Evolutionary conservation across 805 yeast genomes (phyloP), one percentile per base, ranked within the genome.

Genomic region (Suhomyces xylopsoci): DNA sequence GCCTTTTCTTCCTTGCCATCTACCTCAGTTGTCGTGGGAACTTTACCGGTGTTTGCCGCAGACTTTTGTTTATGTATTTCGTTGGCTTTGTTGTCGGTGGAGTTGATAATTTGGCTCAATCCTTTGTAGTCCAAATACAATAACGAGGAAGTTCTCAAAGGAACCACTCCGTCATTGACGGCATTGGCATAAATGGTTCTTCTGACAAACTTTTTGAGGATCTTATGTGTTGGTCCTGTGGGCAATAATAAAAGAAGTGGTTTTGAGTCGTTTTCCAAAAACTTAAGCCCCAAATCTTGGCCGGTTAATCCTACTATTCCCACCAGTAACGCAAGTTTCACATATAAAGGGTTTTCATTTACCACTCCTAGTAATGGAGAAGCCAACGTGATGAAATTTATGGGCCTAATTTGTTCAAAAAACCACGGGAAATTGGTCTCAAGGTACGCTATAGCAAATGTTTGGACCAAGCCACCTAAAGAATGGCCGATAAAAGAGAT

Each of bases 271-370:
- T 69, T 65, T 38, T 77, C 80, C 2, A 71, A 51, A 40, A 68
- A 70, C 53, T 79, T 78, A 40, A 94, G 77, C 0, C 93, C 93
- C 53, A 94, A 72, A 65, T 94, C 99, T 59, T 90, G 86, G 5
- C 99, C 99, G 0, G 97, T 88, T 56, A 82, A 81, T 3, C 99
- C 99, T n/a, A 91, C 85, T 20, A 91, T 77, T 0, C 99, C 99
- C 34, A 92, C 79, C 71, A 86, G 90, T 10, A 94, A 74, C 0
- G 94, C 96, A 47, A 91, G 64, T 54, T 91, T 89, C 12, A 93
- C 88, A 64, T 88, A 90, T 2, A 82, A 80, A 0, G 98, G 97
- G 64, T 90, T 89, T 57, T 94, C 99, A 53, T 88, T 84, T 17
- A 88, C 81, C 2, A 94, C 84, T 0, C 99, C 99, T 12, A 94